Evolutionary conservation across 2,329 filamentous ascomycete species (phyloP).

Genomic region (Neonectria coccinea): DNA sequence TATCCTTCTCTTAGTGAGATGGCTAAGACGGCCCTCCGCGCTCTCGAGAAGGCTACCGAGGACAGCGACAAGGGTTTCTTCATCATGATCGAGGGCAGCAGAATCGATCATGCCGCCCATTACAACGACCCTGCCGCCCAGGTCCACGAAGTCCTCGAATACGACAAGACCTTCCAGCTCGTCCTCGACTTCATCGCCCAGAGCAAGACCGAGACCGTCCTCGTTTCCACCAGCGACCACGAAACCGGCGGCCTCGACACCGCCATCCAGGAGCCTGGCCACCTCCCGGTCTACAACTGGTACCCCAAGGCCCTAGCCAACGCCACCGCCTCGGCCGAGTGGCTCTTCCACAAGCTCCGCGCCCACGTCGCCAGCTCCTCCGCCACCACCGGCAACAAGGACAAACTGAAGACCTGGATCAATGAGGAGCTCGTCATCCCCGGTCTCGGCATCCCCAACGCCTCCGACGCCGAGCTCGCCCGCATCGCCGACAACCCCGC

Average conservation of each 20-base stretch:
- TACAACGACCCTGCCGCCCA: conserved; percentile 86
- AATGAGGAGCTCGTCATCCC: conserved; percentile 73
- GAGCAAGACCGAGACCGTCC: conserved; percentile 78
- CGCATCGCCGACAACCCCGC: conserved; percentile 70
- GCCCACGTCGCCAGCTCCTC: conserved; percentile 63
- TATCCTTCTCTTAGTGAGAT: conserved; percentile 95
- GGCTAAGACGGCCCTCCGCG: conserved; percentile 82
- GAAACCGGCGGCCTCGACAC: conserved; percentile 91
- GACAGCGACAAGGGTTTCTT: conserved; percentile 95
- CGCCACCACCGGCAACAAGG: conserved; percentile 47
- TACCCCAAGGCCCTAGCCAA: conserved; percentile 81
- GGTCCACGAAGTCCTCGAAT: conserved; percentile 93
- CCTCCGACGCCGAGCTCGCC: conserved; percentile 76
- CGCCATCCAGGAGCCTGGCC: conserved; percentile 73
- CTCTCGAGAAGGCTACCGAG: conserved; percentile 83
- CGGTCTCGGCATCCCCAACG: conserved; percentile 82
- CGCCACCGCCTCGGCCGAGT: conserved; percentile 82
- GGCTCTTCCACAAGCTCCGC: conserved; percentile 72
- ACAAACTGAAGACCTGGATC: conserved; percentile 72
- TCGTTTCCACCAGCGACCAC: conserved; percentile 94
- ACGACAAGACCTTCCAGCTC: conserved; percentile 85
- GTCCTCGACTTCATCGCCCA: conserved; percentile 87
- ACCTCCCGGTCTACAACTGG: conserved; percentile 76
- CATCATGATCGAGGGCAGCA: conserved; percentile 96
- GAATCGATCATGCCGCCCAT: conserved; percentile 95